Evolutionary conservation across 371 early-diverging fungal species (phyloP).

Genomic region (Dichotomocladium elegans): DNA sequence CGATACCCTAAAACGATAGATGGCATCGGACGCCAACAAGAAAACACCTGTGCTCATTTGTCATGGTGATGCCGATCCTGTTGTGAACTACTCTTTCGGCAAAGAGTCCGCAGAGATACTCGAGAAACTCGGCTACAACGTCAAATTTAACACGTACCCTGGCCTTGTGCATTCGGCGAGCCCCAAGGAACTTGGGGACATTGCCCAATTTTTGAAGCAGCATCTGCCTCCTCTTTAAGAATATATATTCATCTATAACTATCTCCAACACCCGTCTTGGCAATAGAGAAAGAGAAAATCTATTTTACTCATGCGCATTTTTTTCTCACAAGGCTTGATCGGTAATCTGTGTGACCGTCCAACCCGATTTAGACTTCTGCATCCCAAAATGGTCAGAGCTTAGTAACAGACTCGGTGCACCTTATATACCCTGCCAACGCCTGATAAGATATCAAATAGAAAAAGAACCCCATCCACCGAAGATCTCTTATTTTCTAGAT

Average conservation of each 20-base stretch:
- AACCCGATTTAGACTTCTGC: not conserved
- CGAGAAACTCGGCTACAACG: slow-evolving; percentile 60
- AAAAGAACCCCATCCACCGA: too few relatives aligned
- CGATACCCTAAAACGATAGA: slow-evolving; percentile 20
- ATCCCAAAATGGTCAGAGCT: not conserved
- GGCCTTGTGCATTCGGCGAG: slow-evolving; percentile 78
- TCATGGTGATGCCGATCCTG: slow-evolving; percentile 84
- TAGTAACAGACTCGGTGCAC: not conserved
- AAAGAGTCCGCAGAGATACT: slow-evolving; percentile 61
- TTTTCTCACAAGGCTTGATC: not conserved
- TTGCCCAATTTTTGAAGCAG: slow-evolving; percentile 61
- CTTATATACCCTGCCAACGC: too few relatives aligned
- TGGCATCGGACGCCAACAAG: slow-evolving; percentile 68
- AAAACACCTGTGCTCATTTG: slow-evolving; percentile 82
- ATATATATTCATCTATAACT: too few relatives aligned
- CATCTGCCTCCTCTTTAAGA: slow-evolving; percentile 4
- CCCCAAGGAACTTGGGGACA: slow-evolving; percentile 72
- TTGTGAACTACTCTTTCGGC: slow-evolving; percentile 75
- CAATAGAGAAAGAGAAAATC: too few relatives aligned
- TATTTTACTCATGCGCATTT: too few relatives aligned
- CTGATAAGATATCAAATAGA: too few relatives aligned
- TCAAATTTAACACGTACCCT: slow-evolving; percentile 74
- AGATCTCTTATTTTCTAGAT: too few relatives aligned
- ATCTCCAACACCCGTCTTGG: too few relatives aligned
- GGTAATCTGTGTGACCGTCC: not conserved